Base-by-base conservation (phyloP, 192 early-diverging fungal genomes). In the Spizellomyces punctatus region DNA sequence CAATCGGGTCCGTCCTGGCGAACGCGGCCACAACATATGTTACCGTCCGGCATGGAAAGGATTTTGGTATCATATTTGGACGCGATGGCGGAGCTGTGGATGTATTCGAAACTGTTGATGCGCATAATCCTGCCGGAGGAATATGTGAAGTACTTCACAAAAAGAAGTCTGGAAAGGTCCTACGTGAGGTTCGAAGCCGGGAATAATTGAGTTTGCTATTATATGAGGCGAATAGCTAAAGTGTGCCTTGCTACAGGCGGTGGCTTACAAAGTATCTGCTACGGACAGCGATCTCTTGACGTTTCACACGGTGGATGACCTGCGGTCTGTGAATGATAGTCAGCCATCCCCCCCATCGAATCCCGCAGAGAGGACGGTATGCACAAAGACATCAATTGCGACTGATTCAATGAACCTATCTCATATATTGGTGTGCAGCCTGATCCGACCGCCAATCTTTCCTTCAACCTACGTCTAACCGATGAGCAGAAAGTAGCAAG, bases 381-480 rank as follows among this genome's bases (percentile, higher is more conserved):
- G 27, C 27, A 36, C 27, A 36, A 36, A 36, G 0, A 36, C 27
- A 36, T 36, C 27, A 36, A 36, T 36, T 36, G 27, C 27, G 27
- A 3, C 27, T 36, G 27, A 36, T 36, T 36, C 27, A 36, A 36
- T 36, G 27, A 36, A 36, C 3, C 27, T n/a, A 36, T 36, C 27
- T 36, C 27, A 36, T 36, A n/a, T 54, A 19, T 54, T 54, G 0
- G 17, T 12, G 50, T 19, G 50, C 50, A 71, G 58, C 69, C 69
- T 10, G 91, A 94, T 71, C 92, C 91, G 7, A 80, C 89, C n/a
- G 88, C 88, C 42, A 90, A 92, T 55, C 78, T 96, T 43, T 90
- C 91, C 21, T 97, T 97, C 78, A 95, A 94, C 62, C 72, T 97
- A 55, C 79, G 74, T 0, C 81, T 95, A 43, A 97, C 93, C 2